A percentile compares a stretch with the other conserved stretches of the same genome.
Evolutionary conservation across 2,329 filamentous ascomycete species (phyloP).

Genomic region (Akanthomyces dipterigenus): DNA sequence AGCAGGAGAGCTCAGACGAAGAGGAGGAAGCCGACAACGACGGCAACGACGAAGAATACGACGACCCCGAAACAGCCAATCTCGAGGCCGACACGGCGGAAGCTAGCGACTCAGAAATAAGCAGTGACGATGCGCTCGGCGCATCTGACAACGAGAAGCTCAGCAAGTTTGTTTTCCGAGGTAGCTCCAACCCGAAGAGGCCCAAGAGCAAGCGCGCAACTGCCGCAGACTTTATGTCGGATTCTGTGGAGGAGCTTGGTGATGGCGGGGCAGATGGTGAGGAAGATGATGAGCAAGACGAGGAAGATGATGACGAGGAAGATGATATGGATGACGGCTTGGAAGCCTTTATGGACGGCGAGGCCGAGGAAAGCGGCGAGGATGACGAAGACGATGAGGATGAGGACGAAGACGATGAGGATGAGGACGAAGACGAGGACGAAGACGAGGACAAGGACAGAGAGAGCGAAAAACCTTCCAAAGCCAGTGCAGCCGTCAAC

Average conservation of each 20-base stretch:
- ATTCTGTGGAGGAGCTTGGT: slow-evolving; percentile 33
- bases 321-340: slow-evolving; percentile 33
- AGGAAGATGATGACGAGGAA: slow-evolving; percentile 30
- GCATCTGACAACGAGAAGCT: slow-evolving; percentile 81
- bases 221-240: slow-evolving; percentile 53
- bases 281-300: slow-evolving; percentile 33
- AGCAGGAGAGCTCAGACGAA: slow-evolving; percentile 49
- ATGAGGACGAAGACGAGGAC: slow-evolving; percentile 28
- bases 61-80: slow-evolving; percentile 50
- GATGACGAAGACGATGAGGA: slow-evolving; percentile 29
- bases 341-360: slow-evolving; percentile 27
- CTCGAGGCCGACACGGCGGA: slow-evolving; percentile 43
- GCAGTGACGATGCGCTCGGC: slow-evolving; percentile 65
- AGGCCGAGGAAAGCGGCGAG: slow-evolving; percentile 24
- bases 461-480: slow-evolving; percentile 24
- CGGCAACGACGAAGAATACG: slow-evolving; percentile 38
- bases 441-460: slow-evolving; percentile 31
- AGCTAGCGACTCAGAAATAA: slow-evolving; percentile 54
- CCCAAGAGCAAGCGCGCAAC: slow-evolving; percentile 34
- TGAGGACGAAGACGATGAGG: slow-evolving; percentile 25
- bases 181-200: slow-evolving; percentile 45
- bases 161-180: slow-evolving; percentile 61
- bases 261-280: slow-evolving; percentile 22
- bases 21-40: slow-evolving; percentile 45
- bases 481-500: slow-evolving; percentile 27